phyloP scores from a whole-genome alignment of 768 basidiomycete species.

The Panaeolus cyanescens region DNA sequence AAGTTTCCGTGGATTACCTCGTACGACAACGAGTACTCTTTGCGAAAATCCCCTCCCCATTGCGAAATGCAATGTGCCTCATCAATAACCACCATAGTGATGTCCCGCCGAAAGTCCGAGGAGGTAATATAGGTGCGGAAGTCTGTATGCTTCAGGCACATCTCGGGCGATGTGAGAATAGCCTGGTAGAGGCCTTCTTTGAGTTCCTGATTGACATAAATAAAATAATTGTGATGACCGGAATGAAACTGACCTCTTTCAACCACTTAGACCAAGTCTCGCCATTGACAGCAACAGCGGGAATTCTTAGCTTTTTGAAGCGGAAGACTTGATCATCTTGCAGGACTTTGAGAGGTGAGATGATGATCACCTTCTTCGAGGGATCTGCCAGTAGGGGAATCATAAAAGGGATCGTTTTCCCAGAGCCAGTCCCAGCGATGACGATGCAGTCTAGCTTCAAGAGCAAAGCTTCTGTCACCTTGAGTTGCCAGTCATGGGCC shows the following conservation, averaged over 20 bases:
- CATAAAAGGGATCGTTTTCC: slow-evolving; percentile 36
- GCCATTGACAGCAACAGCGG: slow-evolving; percentile 10
- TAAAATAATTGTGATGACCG: not conserved
- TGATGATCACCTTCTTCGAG: slow-evolving; percentile 12
- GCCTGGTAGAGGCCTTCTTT: slow-evolving; percentile 19
- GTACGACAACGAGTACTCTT: slow-evolving; percentile 26
- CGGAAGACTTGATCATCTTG: slow-evolving; percentile 35
- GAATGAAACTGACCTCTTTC: slow-evolving; percentile 1
- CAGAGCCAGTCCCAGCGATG: slow-evolving; percentile 34
- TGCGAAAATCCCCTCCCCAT: slow-evolving; percentile 32
- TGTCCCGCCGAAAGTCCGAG: slow-evolving; percentile 18
- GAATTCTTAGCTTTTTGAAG: not conserved
- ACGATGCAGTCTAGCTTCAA: slow-evolving; percentile 30
- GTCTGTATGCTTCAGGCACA: slow-evolving; percentile 33
- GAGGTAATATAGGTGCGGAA: slow-evolving; percentile 26
- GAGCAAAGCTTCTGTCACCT: slow-evolving; percentile 32
- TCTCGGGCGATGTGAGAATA: slow-evolving; percentile 39
- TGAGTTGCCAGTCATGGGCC: slow-evolving; percentile 36
- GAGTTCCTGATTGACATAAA: slow-evolving; percentile 20
- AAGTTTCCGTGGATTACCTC: slow-evolving; percentile 29
- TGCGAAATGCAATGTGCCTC: slow-evolving; percentile 37
- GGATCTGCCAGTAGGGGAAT: slow-evolving; percentile 23
- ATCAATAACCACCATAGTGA: slow-evolving; percentile 33
- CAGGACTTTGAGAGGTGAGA: slow-evolving; percentile 28
- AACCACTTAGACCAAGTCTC: too few relatives aligned